These are phyloP conservation scores for Fusarium algeriense DNA, from an alignment of 2,329 filamentous ascomycete species.

Conservation along the genomic window DNA sequence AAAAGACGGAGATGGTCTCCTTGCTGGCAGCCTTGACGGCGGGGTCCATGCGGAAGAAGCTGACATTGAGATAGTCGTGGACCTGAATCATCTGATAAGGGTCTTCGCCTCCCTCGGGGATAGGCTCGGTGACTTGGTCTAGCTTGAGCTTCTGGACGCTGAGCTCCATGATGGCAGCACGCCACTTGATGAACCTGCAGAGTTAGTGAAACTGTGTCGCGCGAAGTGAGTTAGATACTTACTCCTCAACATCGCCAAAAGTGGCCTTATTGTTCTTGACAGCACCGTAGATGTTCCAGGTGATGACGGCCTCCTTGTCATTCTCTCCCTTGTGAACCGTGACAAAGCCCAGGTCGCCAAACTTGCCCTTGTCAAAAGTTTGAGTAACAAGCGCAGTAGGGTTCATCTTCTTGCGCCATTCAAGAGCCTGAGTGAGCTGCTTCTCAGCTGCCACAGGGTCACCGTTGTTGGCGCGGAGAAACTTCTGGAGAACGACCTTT, in stretches of 20 bases:
- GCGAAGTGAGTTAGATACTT: conserved; percentile 53
- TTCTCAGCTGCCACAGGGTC: conserved; percentile 79
- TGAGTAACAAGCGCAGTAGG: conserved; percentile 74
- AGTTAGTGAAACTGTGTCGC: conserved; percentile 22
- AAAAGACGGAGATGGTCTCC: conserved; percentile 85
- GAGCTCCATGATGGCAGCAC: conserved; percentile 90
- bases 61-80: conserved; percentile 91
- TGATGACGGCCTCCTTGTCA: conserved; percentile 74
- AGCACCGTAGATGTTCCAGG: conserved; percentile 93
- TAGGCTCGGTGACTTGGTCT: conserved; percentile 73
- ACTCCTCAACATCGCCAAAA: conserved; percentile 87
- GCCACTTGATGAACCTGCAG: conserved; percentile 86
- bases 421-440: conserved; percentile 82
- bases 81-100: conserved; percentile 93
- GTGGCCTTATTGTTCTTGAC: conserved; percentile 86
- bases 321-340: conserved; percentile 73
- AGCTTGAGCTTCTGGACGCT: conserved; percentile 82
- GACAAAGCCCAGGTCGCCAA: conserved; percentile 83
- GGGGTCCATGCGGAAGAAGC: conserved; percentile 85
- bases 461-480: conserved; percentile 88
- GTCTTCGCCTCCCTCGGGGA: conserved; percentile 80
- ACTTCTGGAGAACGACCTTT: conserved; percentile 90
- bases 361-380: conserved; percentile 76
- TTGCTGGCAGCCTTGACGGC: conserved; percentile 80
- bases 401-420: conserved; percentile 84